Percentiles rank a stretch among this genome's conserved stretches.
Evolutionary conservation across 805 yeast genomes (phyloP).

Genomic region (Saturnispora sekii): DNA sequence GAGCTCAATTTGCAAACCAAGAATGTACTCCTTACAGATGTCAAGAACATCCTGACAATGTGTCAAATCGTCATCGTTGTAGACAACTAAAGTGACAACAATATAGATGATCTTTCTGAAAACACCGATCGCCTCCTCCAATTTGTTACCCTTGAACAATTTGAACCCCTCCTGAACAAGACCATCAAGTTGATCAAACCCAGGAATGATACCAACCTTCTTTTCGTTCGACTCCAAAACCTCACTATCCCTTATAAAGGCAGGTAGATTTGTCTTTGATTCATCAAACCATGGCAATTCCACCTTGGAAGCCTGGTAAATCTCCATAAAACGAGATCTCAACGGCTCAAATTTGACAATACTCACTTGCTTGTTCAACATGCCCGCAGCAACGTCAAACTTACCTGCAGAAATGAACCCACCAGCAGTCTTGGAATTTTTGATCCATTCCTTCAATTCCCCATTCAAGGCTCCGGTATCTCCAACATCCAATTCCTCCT

Average conservation of each 20-base stretch:
- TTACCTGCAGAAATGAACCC: slow-evolving; percentile 94
- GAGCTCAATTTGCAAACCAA: slow-evolving; percentile 87
- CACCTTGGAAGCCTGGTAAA: slow-evolving; percentile 72
- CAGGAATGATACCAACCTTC: slow-evolving; percentile 64
- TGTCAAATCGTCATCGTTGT: slow-evolving; percentile 62
- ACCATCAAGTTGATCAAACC: slow-evolving; percentile 54
- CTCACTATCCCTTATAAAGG: slow-evolving; percentile 57
- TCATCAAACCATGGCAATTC: slow-evolving; percentile 58
- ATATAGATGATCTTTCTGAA: slow-evolving; percentile 78
- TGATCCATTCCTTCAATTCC: slow-evolving; percentile 74
- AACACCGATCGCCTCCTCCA: slow-evolving; percentile 67
- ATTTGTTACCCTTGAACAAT: slow-evolving; percentile 71
- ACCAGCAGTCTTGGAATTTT: slow-evolving; percentile 83
- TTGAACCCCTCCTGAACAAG: slow-evolving; percentile 67
- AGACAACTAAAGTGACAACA: slow-evolving; percentile 60
- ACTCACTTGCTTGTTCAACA: slow-evolving; percentile 84
- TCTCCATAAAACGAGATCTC: slow-evolving; percentile 70
- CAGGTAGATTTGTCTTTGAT: slow-evolving; percentile 46
- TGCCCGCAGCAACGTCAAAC: slow-evolving; percentile 90
- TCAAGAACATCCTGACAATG: slow-evolving; percentile 63
- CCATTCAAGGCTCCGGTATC: slow-evolving; percentile 28
- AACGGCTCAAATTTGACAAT: slow-evolving; percentile 81
- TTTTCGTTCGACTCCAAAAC: slow-evolving; percentile 43
- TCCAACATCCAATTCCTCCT: slow-evolving; percentile 26
- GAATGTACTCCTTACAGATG: slow-evolving; percentile 79